These are phyloP conservation scores for Diaporthe ampelina DNA, from an alignment of 2,329 filamentous ascomycete species.

Conservation along the genomic window DNA sequence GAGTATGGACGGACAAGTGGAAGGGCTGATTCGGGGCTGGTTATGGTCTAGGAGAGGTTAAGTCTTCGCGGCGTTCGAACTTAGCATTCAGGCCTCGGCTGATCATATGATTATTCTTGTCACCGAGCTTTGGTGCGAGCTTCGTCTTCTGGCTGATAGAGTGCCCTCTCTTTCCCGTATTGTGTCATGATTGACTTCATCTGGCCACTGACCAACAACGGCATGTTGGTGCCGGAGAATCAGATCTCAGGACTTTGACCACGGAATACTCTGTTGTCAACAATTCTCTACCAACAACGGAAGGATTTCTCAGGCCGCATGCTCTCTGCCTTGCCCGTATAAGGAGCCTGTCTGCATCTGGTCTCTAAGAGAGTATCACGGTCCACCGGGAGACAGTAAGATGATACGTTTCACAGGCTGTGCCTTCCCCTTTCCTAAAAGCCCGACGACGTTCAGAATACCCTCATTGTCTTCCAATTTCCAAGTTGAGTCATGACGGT, in stretches of 20 bases:
- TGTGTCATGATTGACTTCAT: too few relatives aligned
- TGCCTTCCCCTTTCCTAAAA: not conserved
- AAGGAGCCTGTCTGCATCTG: not conserved
- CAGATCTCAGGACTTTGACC: accelerated
- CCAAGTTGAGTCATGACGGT: constrained; percentile 13
- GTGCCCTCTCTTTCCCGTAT: not conserved
- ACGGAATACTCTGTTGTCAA: too few relatives aligned
- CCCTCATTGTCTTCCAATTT: not conserved
- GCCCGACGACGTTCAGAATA: not conserved
- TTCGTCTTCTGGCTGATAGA: too few relatives aligned
- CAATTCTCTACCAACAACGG: too few relatives aligned
- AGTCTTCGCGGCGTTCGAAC: not conserved
- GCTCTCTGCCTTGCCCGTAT: not conserved
- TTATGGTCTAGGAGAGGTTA: not conserved
- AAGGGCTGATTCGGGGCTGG: too few relatives aligned
- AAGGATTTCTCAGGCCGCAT: not conserved
- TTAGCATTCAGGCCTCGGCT: not conserved
- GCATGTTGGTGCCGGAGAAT: not conserved
- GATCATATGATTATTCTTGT: not conserved
- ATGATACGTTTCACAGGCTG: not conserved
- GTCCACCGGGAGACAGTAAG: not conserved
- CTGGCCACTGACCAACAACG: not conserved
- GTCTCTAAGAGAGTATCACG: not conserved
- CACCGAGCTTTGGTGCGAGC: not conserved
- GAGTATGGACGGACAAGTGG: not conserved